Base-by-base conservation (phyloP, 768 basidiomycete species). In the Leucogyrophana mollusca region DNA sequence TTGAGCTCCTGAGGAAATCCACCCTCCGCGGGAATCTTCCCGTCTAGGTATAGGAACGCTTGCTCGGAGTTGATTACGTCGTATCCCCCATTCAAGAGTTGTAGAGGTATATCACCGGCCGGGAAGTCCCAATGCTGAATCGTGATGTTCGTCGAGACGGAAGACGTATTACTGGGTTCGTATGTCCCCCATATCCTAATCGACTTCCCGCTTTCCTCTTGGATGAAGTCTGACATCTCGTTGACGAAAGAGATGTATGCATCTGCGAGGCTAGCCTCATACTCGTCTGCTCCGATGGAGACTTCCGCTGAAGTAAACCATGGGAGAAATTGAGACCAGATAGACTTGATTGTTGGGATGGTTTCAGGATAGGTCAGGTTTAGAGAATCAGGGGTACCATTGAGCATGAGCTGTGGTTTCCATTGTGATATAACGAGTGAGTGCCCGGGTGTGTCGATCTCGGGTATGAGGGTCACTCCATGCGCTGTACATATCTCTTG, bases 241-340 rank as follows among this genome's bases (percentile, higher is more conserved):
- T 75, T 73, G 35, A 77, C 67, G 41, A 71, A 76, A 7, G 63
- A 53, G 37, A 70, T 66, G 49, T 74, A 76, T 38, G 67, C 69
- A 40, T 73, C 59, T 2, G 70, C 73, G 8, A 73, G 54, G 5
- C 60, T 52, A 7, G 64, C 32, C 9, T 52, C 47, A 47, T 74
- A 75, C 56, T 76, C 72, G 43, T 75, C 73, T 20, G 72, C 72
- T 10, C 74, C 74, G 30, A 77, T 74, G 7, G 72, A 73, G 16
- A 77, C 70, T 44, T 76, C 70, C 9, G 55, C 38, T 42, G 66
- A 56, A 16, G 68, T 50, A 50, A 69, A 71, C 69, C 69, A 70
- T 1, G 69, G 65, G 20, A 73, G 59, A 46, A 67, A 57, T 46
- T 71, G 69, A 16, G 67, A 56, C 74, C 73, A 75, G 14, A 75